Conservation (phyloP, 495 filamentous ascomycete genomes). For the Wilcoxina mikolae region DNA sequence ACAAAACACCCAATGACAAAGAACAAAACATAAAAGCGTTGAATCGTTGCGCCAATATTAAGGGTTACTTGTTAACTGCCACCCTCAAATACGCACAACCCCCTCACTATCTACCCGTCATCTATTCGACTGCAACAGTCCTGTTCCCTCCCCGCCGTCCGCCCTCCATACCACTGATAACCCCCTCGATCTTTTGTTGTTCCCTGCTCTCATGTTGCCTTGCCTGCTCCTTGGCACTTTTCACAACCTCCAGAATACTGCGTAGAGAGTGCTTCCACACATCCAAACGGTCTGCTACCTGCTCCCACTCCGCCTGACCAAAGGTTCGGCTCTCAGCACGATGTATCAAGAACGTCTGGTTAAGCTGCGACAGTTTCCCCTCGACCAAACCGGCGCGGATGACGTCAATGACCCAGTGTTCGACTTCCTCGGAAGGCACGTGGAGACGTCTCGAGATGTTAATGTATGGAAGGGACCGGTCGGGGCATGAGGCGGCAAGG, state of each 20-base stretch:
- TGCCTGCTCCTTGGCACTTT: slow-evolving; percentile 49
- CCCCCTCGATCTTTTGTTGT: slow-evolving; percentile 3
- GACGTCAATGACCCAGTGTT: slow-evolving; percentile 97
- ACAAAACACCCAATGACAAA: not conserved
- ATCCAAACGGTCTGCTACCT: slow-evolving; percentile 76
- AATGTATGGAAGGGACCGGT: slow-evolving; percentile 70
- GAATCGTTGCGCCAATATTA: not conserved
- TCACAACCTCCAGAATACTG: slow-evolving; percentile 59
- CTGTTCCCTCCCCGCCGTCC: not conserved
- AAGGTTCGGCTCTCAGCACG: slow-evolving; percentile 89
- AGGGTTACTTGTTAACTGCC: too few species aligned
- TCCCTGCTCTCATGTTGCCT: slow-evolving; percentile 5
- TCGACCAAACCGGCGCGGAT: slow-evolving; percentile 90
- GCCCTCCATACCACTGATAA: not conserved
- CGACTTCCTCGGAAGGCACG: slow-evolving; percentile 66
- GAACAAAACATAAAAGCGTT: not conserved
- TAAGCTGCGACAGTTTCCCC: slow-evolving; percentile 81
- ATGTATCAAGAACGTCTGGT: slow-evolving; percentile 85
- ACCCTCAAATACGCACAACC: too few species aligned
- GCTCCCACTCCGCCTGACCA: slow-evolving; percentile 93
- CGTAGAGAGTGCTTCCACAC: slow-evolving; percentile 70
- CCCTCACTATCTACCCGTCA: not conserved
- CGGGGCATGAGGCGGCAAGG: slow-evolving; percentile 64
- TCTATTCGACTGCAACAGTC: not conserved
- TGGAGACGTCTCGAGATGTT: slow-evolving; percentile 68